These are phyloP conservation scores for Penicillium sp. DNA, from an alignment of 2,329 filamentous ascomycete species.

Conservation along the genomic window DNA sequence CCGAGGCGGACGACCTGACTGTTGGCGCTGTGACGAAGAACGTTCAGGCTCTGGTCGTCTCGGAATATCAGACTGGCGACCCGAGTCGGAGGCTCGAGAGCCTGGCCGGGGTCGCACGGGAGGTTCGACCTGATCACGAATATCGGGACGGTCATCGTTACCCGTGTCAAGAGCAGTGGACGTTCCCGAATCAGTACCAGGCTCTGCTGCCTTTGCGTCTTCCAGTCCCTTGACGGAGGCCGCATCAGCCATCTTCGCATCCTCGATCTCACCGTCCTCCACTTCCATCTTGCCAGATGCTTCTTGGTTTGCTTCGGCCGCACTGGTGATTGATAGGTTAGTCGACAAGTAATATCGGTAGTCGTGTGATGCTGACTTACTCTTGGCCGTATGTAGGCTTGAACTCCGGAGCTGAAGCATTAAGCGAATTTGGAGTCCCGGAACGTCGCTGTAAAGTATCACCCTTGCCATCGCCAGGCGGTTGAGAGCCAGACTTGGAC, in stretches of 20 bases:
- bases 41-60: conserved; percentile 42
- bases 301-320: conserved; percentile 28
- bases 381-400: conserved; percentile 31
- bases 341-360: conserved; percentile 6
- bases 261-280: conserved; percentile 48
- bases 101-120: conserved; percentile 25
- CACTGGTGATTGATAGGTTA: conserved; percentile 27
- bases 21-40: conserved; percentile 29
- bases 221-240: conserved; percentile 18
- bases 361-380: conserved; percentile 31
- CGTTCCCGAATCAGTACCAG: conserved; percentile 6
- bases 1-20: conserved; percentile 35
- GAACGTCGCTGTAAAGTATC: conserved; percentile 29
- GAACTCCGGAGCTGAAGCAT: conserved; percentile 44
- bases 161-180: conserved; percentile 12
- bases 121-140: conserved; percentile 11
- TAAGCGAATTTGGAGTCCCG: conserved; percentile 37
- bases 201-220: conserved; percentile 9
- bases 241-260: conserved; percentile 43
- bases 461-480: conserved; percentile 27
- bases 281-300: conserved; percentile 35
- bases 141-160: conserved; percentile 9
- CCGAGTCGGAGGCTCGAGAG: conserved; percentile 29
- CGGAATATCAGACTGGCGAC: conserved; percentile 32
- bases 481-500: conserved; percentile 26